Conservation (phyloP, 2,329 filamentous ascomycete genomes). For the Westerdykella sp. region DNA sequence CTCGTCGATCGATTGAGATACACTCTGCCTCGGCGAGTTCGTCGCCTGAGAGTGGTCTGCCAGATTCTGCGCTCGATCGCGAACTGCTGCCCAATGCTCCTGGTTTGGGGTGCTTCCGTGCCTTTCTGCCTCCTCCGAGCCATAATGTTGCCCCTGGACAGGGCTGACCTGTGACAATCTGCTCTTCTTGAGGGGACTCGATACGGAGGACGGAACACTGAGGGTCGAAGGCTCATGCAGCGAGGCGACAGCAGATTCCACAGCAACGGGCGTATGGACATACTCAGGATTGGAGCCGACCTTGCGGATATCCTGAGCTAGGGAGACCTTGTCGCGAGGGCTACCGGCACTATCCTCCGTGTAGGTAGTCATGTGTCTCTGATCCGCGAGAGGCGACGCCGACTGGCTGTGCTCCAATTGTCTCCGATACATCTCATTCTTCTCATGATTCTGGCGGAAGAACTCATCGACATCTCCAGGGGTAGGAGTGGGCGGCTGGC, state of each 20-base stretch:
- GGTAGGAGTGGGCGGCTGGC: conserved; percentile 24
- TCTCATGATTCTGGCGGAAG: conserved; percentile 50
- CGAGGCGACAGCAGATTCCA: conserved; percentile 88
- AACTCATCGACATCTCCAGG: conserved; percentile 43
- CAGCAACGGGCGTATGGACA: conserved; percentile 63
- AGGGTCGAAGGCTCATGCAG: conserved; percentile 77
- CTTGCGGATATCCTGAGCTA: conserved; percentile 64
- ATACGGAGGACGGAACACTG: conserved; percentile 41
- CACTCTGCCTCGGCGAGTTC: conserved; percentile 51
- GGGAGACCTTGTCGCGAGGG: conserved; percentile 43
- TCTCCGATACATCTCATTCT: conserved; percentile 53
- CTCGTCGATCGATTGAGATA: conserved; percentile 43
- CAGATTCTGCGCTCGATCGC: conserved; percentile 38
- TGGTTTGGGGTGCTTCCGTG: conserved; percentile 4
- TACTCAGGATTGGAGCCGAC: conserved; percentile 70
- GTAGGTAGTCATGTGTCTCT: conserved; percentile 44
- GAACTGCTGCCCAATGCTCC: conserved; percentile 35
- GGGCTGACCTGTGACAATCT: conserved; percentile 10
- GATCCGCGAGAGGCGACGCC: conserved; percentile 50
- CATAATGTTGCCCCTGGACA: conserved; percentile 41
- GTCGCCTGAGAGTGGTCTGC: conserved; percentile 25
- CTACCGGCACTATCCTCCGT: conserved; percentile 52
- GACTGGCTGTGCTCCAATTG: conserved; percentile 42
- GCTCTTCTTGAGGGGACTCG: conserved; percentile 19
- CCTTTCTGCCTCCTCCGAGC: conserved; percentile 18